phyloP scores from a whole-genome alignment of 2,329 filamentous ascomycete genomes.

The Thyridium curvatum region DNA sequence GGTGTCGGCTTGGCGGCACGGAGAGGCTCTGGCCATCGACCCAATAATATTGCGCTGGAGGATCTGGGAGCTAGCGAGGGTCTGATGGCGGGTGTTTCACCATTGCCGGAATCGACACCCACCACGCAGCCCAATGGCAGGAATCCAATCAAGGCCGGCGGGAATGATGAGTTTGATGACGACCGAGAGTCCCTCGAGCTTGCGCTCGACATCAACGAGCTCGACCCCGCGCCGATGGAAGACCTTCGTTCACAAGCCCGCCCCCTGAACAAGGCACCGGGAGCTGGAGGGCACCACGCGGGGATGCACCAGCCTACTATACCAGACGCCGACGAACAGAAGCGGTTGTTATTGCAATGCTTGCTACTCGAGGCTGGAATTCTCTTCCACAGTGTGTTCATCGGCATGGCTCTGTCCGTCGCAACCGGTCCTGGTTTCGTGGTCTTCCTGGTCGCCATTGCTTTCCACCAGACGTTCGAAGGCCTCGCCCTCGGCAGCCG shows the following conservation, averaged over 20 bases:
- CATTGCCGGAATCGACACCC: slow-evolving; percentile 49
- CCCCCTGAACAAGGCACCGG: slow-evolving; percentile 9
- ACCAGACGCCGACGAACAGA: slow-evolving; percentile 49
- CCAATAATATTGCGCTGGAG: slow-evolving; percentile 42
- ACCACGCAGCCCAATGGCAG: slow-evolving; percentile 12
- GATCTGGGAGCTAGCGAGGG: slow-evolving; percentile 47
- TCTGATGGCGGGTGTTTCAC: slow-evolving; percentile 52
- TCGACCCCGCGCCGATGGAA: slow-evolving; percentile 35
- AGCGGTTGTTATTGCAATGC: slow-evolving; percentile 68
- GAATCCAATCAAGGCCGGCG: slow-evolving; percentile 12
- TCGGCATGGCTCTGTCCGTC: slow-evolving; percentile 80
- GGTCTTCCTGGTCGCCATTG: slow-evolving; percentile 73
- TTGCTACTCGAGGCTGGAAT: slow-evolving; percentile 77
- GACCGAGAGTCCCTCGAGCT: slow-evolving; percentile 45
- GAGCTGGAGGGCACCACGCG: slow-evolving; percentile 8
- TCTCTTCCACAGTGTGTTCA: slow-evolving; percentile 79
- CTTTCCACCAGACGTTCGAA: slow-evolving; percentile 85
- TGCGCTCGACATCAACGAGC: slow-evolving; percentile 55
- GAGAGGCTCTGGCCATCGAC: slow-evolving; percentile 31
- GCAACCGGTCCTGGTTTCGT: slow-evolving; percentile 74
- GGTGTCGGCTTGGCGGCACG: slow-evolving; percentile 28
- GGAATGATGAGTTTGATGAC: slow-evolving; percentile 30
- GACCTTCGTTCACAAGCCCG: slow-evolving; percentile 19
- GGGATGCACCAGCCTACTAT: not conserved
- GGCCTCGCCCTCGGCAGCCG: slow-evolving; percentile 79